phyloP scores from a whole-genome alignment of 1,139 yeast genomes.

The Wickerhamomyces sp. region DNA sequence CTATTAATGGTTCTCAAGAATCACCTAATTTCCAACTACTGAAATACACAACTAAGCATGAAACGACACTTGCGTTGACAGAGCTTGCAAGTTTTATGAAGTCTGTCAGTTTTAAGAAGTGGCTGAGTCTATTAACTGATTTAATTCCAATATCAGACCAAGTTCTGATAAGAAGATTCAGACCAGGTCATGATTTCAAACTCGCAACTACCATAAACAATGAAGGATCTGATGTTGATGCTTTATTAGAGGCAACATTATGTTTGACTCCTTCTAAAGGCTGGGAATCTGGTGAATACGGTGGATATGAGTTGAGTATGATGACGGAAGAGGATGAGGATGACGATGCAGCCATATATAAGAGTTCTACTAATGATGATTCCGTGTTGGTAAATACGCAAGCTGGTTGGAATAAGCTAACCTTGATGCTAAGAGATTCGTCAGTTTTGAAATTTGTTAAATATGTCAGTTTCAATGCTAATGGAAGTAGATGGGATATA shows the following conservation, averaged over 20 bases:
- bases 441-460: constrained; percentile 85
- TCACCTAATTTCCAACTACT: constrained; percentile 47
- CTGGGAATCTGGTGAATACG: constrained; percentile 85
- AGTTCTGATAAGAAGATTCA: constrained; percentile 72
- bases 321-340: constrained; percentile 48
- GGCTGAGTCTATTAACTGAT: constrained; percentile 65
- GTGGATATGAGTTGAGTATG: constrained; percentile 95
- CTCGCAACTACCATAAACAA: constrained; percentile 71
- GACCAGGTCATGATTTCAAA: constrained; percentile 94
- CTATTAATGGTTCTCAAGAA: constrained; percentile 45
- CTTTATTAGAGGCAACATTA: constrained; percentile 55
- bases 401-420: constrained; percentile 80
- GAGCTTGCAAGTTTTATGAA: constrained; percentile 57
- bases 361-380: constrained; percentile 50
- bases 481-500: constrained; percentile 92
- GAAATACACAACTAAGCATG: constrained; percentile 25
- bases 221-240: constrained; percentile 27
- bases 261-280: constrained; percentile 75
- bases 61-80: constrained; percentile 34
- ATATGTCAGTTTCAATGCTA: constrained; percentile 84
- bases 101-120: constrained; percentile 61
- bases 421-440: constrained; percentile 77
- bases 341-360: constrained; percentile 45
- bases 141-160: constrained; percentile 63
- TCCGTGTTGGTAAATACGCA: constrained; percentile 76